Evolutionary conservation across 768 basidiomycete species (phyloP).

Genomic region (Lactarius pseudohatsudake): DNA sequence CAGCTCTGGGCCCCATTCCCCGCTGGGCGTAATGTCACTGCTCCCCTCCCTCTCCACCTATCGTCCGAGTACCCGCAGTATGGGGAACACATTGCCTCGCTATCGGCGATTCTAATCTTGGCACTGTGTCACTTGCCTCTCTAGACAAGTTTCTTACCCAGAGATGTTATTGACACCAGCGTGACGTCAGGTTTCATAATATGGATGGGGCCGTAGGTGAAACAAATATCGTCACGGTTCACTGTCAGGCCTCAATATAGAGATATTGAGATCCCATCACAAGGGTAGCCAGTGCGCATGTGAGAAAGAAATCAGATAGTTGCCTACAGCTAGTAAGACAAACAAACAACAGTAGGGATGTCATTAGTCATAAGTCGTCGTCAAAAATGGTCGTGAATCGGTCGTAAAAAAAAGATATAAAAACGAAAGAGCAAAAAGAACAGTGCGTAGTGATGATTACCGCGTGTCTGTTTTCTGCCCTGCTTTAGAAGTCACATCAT

Average conservation of each 20-base stretch:
- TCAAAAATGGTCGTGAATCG: background rate
- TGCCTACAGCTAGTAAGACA: conserved; percentile 21
- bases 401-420: conserved; percentile 1
- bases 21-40: background rate
- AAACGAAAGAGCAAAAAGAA: background rate
- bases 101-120: background rate
- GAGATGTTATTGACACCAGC: background rate
- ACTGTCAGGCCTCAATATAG: too few species aligned
- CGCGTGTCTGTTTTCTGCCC: conserved; percentile 11
- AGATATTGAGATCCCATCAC: background rate
- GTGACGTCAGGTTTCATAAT: background rate
- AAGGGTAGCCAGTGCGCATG: background rate
- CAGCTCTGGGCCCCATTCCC: background rate
- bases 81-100: background rate
- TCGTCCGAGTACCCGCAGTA: background rate
- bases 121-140: background rate
- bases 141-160: background rate
- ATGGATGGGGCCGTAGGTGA: background rate
- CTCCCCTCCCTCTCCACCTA: background rate
- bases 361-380: conserved; percentile 18
- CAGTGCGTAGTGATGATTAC: conserved; percentile 4
- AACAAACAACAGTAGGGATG: conserved; percentile 21
- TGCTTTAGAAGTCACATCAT: conserved; percentile 22
- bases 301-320: conserved; percentile 2
- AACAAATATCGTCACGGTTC: too few species aligned